Evolutionary conservation across 2,329 filamentous ascomycete genomes (phyloP).

Genomic region (Pseudogymnoascus sp.): DNA sequence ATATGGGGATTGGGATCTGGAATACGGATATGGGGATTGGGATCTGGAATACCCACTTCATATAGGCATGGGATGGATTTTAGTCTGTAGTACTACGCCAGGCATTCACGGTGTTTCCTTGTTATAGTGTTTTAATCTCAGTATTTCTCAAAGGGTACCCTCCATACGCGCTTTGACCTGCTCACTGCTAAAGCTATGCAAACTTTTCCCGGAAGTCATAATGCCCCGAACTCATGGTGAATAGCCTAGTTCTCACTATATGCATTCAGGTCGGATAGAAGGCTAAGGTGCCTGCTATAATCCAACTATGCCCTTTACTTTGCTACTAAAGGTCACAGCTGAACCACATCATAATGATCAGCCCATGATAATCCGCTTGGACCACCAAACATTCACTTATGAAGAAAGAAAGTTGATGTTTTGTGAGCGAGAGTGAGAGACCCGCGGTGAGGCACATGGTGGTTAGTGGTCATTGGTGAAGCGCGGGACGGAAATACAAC

Average conservation of each 20-base stretch:
- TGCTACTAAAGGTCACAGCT: no score
- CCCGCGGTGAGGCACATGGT: background rate
- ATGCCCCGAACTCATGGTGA: background rate
- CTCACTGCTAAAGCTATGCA: background rate
- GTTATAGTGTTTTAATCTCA: background rate
- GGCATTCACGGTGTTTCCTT: background rate
- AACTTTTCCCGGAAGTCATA: no score
- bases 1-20: background rate
- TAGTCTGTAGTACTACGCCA: background rate
- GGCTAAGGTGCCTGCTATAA: no score
- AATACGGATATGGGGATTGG: no score
- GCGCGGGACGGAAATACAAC: background rate
- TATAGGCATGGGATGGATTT: background rate
- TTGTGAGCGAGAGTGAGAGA: background rate
- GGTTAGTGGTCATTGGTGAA: background rate
- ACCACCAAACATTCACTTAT: no score
- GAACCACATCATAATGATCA: no score
- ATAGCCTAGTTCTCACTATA: background rate
- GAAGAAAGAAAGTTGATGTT: background rate
- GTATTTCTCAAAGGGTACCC: background rate
- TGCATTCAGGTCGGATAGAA: no score
- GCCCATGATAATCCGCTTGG: no score
- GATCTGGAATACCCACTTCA: background rate
- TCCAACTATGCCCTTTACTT: no score
- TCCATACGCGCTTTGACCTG: background rate